These are phyloP conservation scores for Tylopilus sp. DNA, from an alignment of 1,284 basidiomycete species.

Conservation along the genomic window DNA sequence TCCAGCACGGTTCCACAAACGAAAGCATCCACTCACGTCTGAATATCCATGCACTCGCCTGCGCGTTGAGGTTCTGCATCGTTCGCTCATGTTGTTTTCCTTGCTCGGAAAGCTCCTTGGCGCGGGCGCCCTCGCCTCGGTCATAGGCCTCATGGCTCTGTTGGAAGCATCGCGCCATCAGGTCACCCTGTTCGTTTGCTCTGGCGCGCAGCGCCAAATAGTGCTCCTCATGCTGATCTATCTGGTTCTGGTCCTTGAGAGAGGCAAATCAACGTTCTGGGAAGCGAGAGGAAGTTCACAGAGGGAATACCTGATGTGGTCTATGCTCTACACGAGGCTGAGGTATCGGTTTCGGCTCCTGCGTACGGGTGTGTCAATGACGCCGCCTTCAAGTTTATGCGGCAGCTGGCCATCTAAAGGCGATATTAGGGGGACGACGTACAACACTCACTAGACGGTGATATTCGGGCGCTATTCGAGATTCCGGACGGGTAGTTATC, in stretches of 20 bases:
- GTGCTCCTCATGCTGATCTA: slow-evolving; percentile 66
- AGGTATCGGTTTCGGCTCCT: slow-evolving; percentile 22
- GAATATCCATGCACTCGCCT: slow-evolving; percentile 91
- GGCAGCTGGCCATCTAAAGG: not conserved
- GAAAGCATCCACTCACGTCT: slow-evolving; percentile 43
- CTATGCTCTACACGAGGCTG: slow-evolving; percentile 10
- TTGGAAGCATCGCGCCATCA: slow-evolving; percentile 68
- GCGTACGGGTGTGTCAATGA: slow-evolving; percentile 1
- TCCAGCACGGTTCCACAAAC: not conserved
- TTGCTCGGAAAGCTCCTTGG: slow-evolving; percentile 79
- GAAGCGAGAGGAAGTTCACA: not conserved
- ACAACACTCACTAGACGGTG: slow-evolving; percentile 16
- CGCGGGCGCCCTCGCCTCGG: slow-evolving; percentile 68
- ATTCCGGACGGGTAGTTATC: slow-evolving; percentile 3
- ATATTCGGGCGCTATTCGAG: slow-evolving; percentile 2
- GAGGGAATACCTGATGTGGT: slow-evolving; percentile 17
- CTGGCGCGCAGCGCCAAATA: slow-evolving; percentile 66
- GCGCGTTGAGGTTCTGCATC: slow-evolving; percentile 78
- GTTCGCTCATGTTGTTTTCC: slow-evolving; percentile 78
- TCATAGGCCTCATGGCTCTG: slow-evolving; percentile 65
- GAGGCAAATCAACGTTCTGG: not conserved
- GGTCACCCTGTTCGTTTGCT: slow-evolving; percentile 69
- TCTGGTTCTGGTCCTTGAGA: slow-evolving; percentile 52
- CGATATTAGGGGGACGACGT: not conserved
- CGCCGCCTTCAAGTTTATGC: slow-evolving; percentile 3